These are phyloP conservation scores for Jackrogersella minutella DNA, from an alignment of 495 filamentous ascomycete genomes.

Conservation along the genomic window DNA sequence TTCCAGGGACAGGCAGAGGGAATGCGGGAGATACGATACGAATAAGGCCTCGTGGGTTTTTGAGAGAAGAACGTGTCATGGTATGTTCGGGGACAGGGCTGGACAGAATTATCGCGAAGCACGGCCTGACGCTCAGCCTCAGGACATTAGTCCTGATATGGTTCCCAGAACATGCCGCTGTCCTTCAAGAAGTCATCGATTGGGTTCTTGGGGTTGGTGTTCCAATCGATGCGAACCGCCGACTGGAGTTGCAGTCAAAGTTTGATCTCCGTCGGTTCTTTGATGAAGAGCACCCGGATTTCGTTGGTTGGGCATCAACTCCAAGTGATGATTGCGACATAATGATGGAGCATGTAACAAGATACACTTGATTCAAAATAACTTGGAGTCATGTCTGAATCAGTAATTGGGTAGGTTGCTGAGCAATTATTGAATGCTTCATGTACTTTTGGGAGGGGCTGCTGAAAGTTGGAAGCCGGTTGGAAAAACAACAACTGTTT, in stretches of 20 bases:
- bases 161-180: conserved; percentile 14
- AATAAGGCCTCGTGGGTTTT: not conserved
- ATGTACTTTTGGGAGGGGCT: too few species aligned
- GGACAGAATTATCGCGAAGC: not conserved
- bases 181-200: conserved; percentile 27
- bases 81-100: too few species aligned
- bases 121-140: conserved; percentile 9
- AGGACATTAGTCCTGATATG: conserved; percentile 16
- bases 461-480: too few species aligned
- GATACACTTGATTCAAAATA: too few species aligned
- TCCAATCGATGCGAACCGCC: conserved; percentile 1
- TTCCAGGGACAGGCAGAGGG: not conserved
- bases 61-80: not conserved
- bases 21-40: not conserved
- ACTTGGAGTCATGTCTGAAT: too few species aligned
- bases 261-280: conserved; percentile 24
- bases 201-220: conserved; percentile 25
- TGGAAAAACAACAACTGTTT: too few species aligned
- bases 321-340: too few species aligned
- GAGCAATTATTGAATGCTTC: too few species aligned
- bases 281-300: conserved; percentile 12
- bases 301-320: too few species aligned
- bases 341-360: too few species aligned
- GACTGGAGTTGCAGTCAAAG: conserved; percentile 1
- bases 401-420: too few species aligned